Percentiles rank a stretch among this genome's conserved stretches.
Conservation (phyloP, 1,284 basidiomycete species). For the Puccinia polysora region DNA sequence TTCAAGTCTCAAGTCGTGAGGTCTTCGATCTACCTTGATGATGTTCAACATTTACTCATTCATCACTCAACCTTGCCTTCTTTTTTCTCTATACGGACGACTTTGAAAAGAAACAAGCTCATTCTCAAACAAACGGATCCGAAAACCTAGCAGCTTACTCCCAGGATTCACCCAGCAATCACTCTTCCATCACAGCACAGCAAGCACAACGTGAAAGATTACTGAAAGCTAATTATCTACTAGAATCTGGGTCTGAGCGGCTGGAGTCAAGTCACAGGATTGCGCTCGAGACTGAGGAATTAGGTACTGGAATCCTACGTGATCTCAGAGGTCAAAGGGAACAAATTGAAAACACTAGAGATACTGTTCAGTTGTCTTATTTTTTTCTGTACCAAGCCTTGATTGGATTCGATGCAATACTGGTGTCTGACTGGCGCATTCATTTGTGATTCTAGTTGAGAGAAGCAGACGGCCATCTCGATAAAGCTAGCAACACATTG, state of each 20-base stretch:
- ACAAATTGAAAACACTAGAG: conserved; percentile 88
- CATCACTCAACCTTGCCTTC: not conserved
- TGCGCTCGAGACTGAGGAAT: conserved; percentile 90
- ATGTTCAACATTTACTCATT: conserved; percentile 1
- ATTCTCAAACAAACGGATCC: conserved; percentile 54
- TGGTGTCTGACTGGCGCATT: not conserved
- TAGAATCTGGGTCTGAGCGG: conserved; percentile 59
- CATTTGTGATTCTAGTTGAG: conserved; percentile 53
- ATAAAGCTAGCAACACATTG: conserved; percentile 60
- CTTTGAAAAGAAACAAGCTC: conserved; percentile 67
- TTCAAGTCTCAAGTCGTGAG: conserved; percentile 69
- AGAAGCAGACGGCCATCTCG: conserved; percentile 60
- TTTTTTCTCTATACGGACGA: conserved; percentile 57
- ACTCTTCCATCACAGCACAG: not conserved
- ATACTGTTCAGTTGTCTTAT: conserved; percentile 62
- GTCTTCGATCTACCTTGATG: no score
- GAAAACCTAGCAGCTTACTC: not conserved
- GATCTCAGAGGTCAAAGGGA: conserved; percentile 84
- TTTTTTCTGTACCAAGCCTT: not conserved
- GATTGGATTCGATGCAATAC: no score
- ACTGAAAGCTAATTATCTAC: conserved; percentile 53
- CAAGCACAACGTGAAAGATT: conserved; percentile 54
- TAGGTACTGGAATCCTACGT: conserved; percentile 85
- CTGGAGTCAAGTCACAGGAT: conserved; percentile 85
- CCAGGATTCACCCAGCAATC: not conserved